A percentile compares a stretch with the other conserved stretches of the same genome.
Conservation (phyloP, 106 monocot species). For the Allium fistulosum region DNA sequence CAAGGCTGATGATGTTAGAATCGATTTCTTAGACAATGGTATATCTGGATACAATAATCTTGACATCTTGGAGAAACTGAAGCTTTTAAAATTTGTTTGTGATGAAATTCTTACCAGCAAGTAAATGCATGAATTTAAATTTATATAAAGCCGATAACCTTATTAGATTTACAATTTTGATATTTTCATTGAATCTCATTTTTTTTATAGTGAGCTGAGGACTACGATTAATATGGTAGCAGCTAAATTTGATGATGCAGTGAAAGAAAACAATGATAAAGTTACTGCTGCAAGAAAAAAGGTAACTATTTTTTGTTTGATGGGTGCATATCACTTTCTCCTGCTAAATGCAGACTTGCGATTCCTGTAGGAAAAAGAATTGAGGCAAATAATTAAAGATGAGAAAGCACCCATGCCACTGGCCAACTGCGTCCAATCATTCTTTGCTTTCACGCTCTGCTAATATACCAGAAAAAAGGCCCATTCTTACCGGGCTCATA, state of each 20-base stretch:
- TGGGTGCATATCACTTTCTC: background rate
- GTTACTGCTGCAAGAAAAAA: conserved; percentile 38
- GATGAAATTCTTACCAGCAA: conserved; percentile 51
- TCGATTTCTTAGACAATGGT: conserved; percentile 25
- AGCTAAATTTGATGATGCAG: conserved; percentile 30
- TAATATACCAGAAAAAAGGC: background rate
- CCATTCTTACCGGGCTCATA: too few species aligned
- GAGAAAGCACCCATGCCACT: conserved; percentile 16
- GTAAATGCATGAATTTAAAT: conserved; percentile 25
- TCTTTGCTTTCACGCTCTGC: background rate
- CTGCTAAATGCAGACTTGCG: conserved; percentile 10
- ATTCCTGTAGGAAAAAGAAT: conserved; percentile 28
- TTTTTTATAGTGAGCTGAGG: conserved; percentile 36
- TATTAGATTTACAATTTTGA: background rate
- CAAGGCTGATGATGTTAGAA: conserved; percentile 14
- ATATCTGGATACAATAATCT: conserved; percentile 36
- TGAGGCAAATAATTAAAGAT: conserved; percentile 59
- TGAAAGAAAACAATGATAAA: conserved; percentile 32
- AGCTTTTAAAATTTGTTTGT: conserved; percentile 70
- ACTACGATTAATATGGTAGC: conserved; percentile 48
- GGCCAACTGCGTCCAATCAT: background rate
- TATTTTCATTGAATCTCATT: background rate
- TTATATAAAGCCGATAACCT: background rate
- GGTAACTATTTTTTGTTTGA: conserved; percentile 16
- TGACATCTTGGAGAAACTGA: conserved; percentile 39